Evolutionary conservation across 2,329 filamentous ascomycete genomes (phyloP).

Genomic region (Talaromyces sp.): DNA sequence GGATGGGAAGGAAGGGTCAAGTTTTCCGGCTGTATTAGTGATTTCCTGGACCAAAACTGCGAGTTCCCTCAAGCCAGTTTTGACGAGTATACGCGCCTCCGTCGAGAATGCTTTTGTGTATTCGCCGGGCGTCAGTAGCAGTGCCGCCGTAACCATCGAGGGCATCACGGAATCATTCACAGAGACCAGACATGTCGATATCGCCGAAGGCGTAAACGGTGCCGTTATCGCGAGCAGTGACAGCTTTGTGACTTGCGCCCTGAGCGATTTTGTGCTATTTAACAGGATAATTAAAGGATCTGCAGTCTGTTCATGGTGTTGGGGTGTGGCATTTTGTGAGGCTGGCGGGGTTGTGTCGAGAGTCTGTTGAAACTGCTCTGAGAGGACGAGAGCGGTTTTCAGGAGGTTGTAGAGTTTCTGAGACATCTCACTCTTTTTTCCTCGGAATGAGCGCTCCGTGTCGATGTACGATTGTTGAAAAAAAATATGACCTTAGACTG

Average conservation of each 20-base stretch:
- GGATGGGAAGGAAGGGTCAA: slow-evolving; percentile 25
- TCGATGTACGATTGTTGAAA: not conserved
- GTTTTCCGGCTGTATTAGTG: slow-evolving; percentile 44
- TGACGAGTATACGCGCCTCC: slow-evolving; percentile 61
- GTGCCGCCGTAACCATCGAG: slow-evolving; percentile 66
- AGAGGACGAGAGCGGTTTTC: slow-evolving; percentile 35
- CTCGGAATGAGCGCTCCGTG: not conserved
- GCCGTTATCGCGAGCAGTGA: slow-evolving; percentile 82
- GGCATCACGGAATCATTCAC: slow-evolving; percentile 72
- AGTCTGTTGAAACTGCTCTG: slow-evolving; percentile 39
- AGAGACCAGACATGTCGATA: slow-evolving; percentile 67
- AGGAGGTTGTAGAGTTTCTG: slow-evolving; percentile 32
- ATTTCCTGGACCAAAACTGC: slow-evolving; percentile 60
- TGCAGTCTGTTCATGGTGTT: not conserved
- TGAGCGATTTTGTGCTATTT: slow-evolving; percentile 69
- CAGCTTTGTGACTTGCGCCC: slow-evolving; percentile 81
- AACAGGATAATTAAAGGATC: slow-evolving; percentile 59
- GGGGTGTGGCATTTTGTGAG: not conserved
- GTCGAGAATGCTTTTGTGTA: slow-evolving; percentile 63
- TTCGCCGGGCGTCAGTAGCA: slow-evolving; percentile 59
- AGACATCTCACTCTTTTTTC: slow-evolving; percentile 24
- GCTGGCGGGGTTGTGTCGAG: slow-evolving; percentile 28
- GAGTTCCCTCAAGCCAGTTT: slow-evolving; percentile 62
- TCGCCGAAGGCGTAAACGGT: slow-evolving; percentile 77
- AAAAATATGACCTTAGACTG: no score